Percentiles rank a stretch among this genome's conserved stretches.
Evolutionary conservation across 495 filamentous ascomycete species (phyloP).

Genomic region (Tetracladium marchalianum): DNA sequence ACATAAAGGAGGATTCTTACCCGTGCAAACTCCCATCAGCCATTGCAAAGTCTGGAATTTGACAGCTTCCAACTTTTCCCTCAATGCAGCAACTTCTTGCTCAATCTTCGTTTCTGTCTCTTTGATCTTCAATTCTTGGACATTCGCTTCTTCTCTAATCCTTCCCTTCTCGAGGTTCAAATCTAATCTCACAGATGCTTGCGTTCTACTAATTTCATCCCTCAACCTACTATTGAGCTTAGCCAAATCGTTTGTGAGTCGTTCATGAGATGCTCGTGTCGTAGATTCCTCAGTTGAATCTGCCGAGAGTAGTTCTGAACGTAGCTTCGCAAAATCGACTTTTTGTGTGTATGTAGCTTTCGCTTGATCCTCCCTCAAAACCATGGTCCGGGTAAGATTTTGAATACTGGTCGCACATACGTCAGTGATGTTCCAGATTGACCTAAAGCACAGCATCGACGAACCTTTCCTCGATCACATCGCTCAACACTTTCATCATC

Average conservation of each 20-base stretch:
- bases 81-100: conserved; percentile 85
- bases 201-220: conserved; percentile 89
- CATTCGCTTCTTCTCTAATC: conserved; percentile 92
- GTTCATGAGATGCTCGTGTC: conserved; percentile 84
- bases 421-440: background rate
- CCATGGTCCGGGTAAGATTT: conserved; percentile 97
- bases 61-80: conserved; percentile 89
- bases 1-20: conserved; percentile 14
- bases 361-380: conserved; percentile 84
- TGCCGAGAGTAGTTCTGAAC: conserved; percentile 81
- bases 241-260: conserved; percentile 85
- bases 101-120: conserved; percentile 98
- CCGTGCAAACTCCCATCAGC: conserved; percentile 95
- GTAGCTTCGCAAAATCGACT: conserved; percentile 98
- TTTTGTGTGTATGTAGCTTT: conserved; percentile 94
- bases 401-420: conserved; percentile 54
- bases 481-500: conserved; percentile 94
- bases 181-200: conserved; percentile 83
- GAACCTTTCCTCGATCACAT: conserved; percentile 91
- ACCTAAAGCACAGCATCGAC: conserved; percentile 1
- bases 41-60: conserved; percentile 98
- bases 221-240: conserved; percentile 81
- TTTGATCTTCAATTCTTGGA: conserved; percentile 96
- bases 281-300: conserved; percentile 85
- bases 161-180: conserved; percentile 94